These are phyloP conservation scores for Candida fluviatilis DNA, from an alignment of 805 yeast genomes.

Conservation along the genomic window DNA sequence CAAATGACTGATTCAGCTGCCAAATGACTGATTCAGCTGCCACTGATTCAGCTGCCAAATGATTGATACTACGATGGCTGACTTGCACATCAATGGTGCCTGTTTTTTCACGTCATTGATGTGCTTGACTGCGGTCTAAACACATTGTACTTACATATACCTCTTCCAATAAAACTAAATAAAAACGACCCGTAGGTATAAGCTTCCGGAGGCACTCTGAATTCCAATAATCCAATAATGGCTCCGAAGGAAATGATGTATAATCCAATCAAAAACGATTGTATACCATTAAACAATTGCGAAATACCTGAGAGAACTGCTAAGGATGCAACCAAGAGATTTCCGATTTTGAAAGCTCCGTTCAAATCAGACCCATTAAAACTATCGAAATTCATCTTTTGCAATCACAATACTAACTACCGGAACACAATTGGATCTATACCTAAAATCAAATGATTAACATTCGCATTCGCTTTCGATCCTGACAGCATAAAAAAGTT, in stretches of 20 bases:
- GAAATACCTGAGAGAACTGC: slow-evolving; percentile 49
- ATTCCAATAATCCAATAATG: slow-evolving; percentile 45
- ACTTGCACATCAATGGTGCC: too few relatives aligned
- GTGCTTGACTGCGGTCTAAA: not conserved
- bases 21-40: too few relatives aligned
- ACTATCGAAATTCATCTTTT: slow-evolving; percentile 41
- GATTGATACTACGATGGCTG: too few relatives aligned
- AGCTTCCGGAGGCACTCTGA: slow-evolving; percentile 55
- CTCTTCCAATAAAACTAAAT: slow-evolving; percentile 73
- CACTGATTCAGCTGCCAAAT: too few relatives aligned
- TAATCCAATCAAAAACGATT: slow-evolving; percentile 51
- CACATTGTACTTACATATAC: slow-evolving; percentile 50
- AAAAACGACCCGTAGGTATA: slow-evolving; percentile 63
- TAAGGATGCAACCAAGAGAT: slow-evolving; percentile 51
- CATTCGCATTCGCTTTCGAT: too few relatives aligned
- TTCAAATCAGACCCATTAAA: slow-evolving; percentile 40
- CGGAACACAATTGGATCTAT: too few relatives aligned
- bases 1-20: too few relatives aligned
- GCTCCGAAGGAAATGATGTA: slow-evolving; percentile 54
- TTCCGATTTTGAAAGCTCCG: slow-evolving; percentile 47
- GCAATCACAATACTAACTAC: too few relatives aligned
- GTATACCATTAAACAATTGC: slow-evolving; percentile 44
- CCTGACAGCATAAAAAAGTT: too few relatives aligned
- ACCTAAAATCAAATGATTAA: too few relatives aligned
- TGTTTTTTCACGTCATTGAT: too few relatives aligned